These are phyloP conservation scores for Seiridium cupressi DNA, from an alignment of 2,329 filamentous ascomycete species.

Conservation along the genomic window DNA sequence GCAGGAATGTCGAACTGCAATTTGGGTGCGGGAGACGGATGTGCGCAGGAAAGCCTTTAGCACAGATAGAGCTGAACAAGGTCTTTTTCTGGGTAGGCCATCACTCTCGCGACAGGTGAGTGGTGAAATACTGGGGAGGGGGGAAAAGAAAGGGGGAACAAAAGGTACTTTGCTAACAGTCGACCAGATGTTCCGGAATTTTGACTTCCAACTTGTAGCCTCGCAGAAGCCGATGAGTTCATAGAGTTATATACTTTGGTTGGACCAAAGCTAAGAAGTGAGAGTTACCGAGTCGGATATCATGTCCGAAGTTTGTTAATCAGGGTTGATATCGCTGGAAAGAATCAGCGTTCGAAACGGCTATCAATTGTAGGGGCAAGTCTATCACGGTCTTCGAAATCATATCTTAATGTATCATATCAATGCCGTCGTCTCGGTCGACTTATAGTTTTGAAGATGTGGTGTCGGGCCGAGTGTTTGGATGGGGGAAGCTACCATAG, in stretches of 20 bases:
- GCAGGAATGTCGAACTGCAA: constrained; percentile 29
- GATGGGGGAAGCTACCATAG: no score
- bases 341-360: no score
- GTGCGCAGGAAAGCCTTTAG: constrained; percentile 38
- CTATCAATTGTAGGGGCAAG: no score
- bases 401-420: no score
- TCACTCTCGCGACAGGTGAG: no score
- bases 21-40: constrained; percentile 35
- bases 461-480: no score
- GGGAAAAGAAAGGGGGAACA: not conserved
- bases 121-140: not conserved
- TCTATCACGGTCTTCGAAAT: no score
- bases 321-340: no score
- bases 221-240: constrained; percentile 15
- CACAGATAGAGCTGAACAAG: constrained; percentile 38
- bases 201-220: constrained; percentile 23
- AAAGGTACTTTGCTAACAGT: not conserved
- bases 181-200: constrained; percentile 12
- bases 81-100: constrained; percentile 34
- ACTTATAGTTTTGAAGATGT: no score
- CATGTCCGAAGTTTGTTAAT: no score
- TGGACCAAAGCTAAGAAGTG: constrained; percentile 28
- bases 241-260: constrained; percentile 22
- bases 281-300: not conserved
- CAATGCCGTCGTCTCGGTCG: no score